Percentiles rank a stretch among this genome's conserved stretches.
These are phyloP conservation scores for Juncus inflexus DNA, from an alignment of 176 grass and related monocot species.

Conservation along the genomic window DNA sequence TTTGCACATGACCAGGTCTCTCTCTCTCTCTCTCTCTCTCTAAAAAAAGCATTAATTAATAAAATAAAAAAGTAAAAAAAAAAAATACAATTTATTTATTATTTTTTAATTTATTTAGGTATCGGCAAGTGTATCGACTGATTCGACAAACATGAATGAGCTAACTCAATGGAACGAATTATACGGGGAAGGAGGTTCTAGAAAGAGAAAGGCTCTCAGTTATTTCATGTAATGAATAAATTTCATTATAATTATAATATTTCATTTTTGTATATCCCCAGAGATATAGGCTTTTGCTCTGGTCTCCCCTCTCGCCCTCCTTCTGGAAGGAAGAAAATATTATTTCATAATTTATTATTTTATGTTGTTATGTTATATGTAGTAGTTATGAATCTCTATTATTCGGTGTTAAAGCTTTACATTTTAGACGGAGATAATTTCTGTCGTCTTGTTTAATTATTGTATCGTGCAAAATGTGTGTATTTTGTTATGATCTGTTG, in stretches of 20 bases:
- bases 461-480: slow-evolving; percentile 11
- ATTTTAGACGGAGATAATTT: slow-evolving; percentile 13
- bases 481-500: slow-evolving; percentile 2
- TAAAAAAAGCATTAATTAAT: background rate
- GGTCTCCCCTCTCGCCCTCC: background rate
- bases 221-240: slow-evolving; percentile 81
- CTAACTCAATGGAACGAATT: slow-evolving; percentile 86
- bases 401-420: background rate
- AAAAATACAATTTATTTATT: background rate
- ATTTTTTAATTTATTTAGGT: slow-evolving; percentile 45
- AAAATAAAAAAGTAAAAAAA: slow-evolving; percentile 5
- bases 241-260: background rate
- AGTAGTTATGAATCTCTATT: slow-evolving; percentile 20
- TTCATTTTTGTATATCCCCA: slow-evolving; percentile 35
- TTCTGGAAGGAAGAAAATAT: background rate
- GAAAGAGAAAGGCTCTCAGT: slow-evolving; percentile 90
- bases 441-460: background rate
- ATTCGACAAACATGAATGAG: slow-evolving; percentile 89
- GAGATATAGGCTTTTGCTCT: slow-evolving; percentile 19
- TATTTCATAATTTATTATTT: slow-evolving; percentile 24
- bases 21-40: background rate
- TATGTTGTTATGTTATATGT: slow-evolving; percentile 24
- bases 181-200: slow-evolving; percentile 93
- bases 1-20: slow-evolving; percentile 86
- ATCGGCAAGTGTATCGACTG: slow-evolving; percentile 88